These are phyloP conservation scores for Fusarium sacchari DNA, from an alignment of 2,329 filamentous ascomycete species.

Conservation along the genomic window DNA sequence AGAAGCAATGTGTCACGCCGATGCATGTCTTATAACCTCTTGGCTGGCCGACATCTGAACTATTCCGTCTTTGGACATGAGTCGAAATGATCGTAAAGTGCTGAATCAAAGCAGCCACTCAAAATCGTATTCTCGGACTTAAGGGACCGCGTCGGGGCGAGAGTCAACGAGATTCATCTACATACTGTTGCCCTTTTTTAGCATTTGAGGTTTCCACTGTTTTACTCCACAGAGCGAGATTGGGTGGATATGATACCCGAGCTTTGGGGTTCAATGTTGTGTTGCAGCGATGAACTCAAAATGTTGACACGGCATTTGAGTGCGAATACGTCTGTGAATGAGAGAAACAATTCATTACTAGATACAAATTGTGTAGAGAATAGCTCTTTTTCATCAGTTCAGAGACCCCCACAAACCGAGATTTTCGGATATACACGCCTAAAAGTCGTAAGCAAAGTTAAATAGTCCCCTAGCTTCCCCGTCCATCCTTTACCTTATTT, in stretches of 20 bases:
- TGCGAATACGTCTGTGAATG: not conserved
- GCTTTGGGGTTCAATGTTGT: constrained; percentile 8
- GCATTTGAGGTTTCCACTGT: not conserved
- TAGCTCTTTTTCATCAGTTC: not conserved
- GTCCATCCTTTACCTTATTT: constrained; percentile 21
- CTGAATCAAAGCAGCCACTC: not conserved
- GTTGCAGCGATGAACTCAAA: not conserved
- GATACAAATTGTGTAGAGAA: not conserved
- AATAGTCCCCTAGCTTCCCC: not conserved
- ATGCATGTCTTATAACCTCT: not conserved
- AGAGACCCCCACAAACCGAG: not conserved
- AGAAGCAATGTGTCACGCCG: constrained; percentile 14
- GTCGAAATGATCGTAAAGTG: constrained; percentile 12
- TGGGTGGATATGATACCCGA: constrained; percentile 25
- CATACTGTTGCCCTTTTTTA: constrained; percentile 5
- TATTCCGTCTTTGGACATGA: not conserved
- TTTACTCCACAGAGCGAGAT: constrained; percentile 16
- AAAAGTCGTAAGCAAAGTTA: not conserved
- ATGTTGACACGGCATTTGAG: not conserved
- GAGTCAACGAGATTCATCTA: not conserved
- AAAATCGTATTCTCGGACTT: constrained; percentile 6
- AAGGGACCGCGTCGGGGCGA: not conserved
- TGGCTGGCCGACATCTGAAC: not conserved
- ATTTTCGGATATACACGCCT: constrained; percentile 10
- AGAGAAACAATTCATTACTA: not conserved